Conservation (phyloP, 1,284 basidiomycete species). For the Puccinia novopanici region DNA sequence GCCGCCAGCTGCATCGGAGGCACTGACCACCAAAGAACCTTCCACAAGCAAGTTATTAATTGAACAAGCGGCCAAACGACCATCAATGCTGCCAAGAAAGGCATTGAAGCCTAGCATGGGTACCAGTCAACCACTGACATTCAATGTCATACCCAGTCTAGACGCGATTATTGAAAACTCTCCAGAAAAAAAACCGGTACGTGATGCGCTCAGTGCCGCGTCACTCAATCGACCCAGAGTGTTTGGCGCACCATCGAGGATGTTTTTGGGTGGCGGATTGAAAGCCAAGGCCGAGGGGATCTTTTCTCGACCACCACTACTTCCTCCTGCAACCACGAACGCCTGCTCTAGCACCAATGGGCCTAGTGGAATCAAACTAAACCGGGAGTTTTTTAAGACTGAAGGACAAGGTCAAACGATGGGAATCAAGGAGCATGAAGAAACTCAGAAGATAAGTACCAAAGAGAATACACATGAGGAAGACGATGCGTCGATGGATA, state of each 20-base stretch:
- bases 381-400: neutral
- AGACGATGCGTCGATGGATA: slow-evolving; percentile 35
- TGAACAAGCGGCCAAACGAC: slow-evolving; percentile 32
- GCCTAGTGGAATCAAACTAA: neutral
- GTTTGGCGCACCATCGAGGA: slow-evolving; percentile 23
- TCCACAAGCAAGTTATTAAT: slow-evolving; percentile 7
- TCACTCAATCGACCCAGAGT: slow-evolving; percentile 37
- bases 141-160: slow-evolving; percentile 18
- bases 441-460: neutral
- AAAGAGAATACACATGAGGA: slow-evolving; percentile 21
- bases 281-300: slow-evolving; percentile 36
- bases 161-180: slow-evolving; percentile 46
- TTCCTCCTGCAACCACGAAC: neutral
- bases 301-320: neutral
- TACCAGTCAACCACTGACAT: slow-evolving; percentile 24
- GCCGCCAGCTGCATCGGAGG: neutral
- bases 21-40: neutral
- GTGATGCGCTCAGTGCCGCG: slow-evolving; percentile 35
- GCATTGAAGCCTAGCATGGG: slow-evolving; percentile 42
- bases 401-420: neutral
- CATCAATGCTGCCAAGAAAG: slow-evolving; percentile 44
- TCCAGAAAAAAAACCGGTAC: slow-evolving; percentile 30
- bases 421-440: neutral
- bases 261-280: slow-evolving; percentile 45
- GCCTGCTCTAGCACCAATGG: neutral